phyloP scores from a whole-genome alignment of 2,329 filamentous ascomycete species.

The Colletotrichum tropicale region DNA sequence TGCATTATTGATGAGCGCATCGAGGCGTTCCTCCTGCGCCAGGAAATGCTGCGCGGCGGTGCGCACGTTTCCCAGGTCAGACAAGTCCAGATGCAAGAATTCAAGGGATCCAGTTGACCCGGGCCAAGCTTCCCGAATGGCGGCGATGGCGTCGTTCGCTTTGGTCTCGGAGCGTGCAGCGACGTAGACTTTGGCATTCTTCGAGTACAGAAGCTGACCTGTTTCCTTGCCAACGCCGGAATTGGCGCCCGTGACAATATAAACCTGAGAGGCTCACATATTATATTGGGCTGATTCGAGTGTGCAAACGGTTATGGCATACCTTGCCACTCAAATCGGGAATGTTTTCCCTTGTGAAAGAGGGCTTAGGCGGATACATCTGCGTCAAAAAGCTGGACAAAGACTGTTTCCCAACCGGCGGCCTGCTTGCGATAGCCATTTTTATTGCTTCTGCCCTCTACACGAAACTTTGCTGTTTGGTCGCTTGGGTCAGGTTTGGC shows the following conservation, averaged over 20 bases:
- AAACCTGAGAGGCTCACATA: constrained; percentile 18
- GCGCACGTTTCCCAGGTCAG: constrained; percentile 30
- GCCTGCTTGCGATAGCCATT: background rate
- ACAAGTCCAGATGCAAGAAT: constrained; percentile 45
- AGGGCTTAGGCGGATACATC: constrained; percentile 35
- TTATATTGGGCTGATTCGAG: background rate
- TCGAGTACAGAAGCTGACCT: constrained; percentile 52
- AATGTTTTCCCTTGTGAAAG: constrained; percentile 28
- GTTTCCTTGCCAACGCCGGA: constrained; percentile 50
- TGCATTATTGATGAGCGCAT: constrained; percentile 42
- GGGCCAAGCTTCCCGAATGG: constrained; percentile 37
- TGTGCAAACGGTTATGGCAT: too few species aligned
- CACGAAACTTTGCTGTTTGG: too few species aligned
- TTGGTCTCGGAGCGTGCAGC: constrained; percentile 46
- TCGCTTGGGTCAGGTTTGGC: too few species aligned
- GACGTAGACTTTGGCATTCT: constrained; percentile 55
- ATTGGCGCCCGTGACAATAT: constrained; percentile 48
- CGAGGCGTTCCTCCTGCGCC: constrained; percentile 30
- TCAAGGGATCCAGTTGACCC: constrained; percentile 33
- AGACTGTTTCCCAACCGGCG: background rate
- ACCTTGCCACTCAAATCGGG: constrained; percentile 41
- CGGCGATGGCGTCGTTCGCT: constrained; percentile 41
- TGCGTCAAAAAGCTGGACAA: constrained; percentile 9
- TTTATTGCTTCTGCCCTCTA: too few species aligned
- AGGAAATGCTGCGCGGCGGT: constrained; percentile 30